phyloP scores from a whole-genome alignment of 2,329 filamentous ascomycete genomes.

The Sporothrix protearum region DNA sequence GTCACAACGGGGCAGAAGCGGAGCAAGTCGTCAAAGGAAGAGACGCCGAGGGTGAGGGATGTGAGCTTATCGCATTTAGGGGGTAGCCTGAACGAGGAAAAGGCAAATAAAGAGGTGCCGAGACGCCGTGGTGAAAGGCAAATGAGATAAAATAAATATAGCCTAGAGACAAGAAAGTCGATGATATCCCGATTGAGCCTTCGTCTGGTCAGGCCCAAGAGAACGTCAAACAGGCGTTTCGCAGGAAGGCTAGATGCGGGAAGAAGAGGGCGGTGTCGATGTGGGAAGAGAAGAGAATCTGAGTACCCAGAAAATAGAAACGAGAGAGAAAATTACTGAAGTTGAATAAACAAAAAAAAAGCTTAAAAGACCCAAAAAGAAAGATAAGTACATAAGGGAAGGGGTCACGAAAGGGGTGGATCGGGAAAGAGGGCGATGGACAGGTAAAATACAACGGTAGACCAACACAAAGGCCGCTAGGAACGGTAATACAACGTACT shows the following conservation, averaged over 20 bases:
- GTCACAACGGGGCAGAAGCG: conserved; percentile 19
- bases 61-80: background rate
- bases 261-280: background rate
- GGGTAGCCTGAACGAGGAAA: background rate
- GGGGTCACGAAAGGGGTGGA: background rate
- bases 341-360: background rate
- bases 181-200: background rate
- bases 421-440: conserved; percentile 7
- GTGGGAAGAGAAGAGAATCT: background rate
- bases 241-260: conserved; percentile 13
- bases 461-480: background rate
- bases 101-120: background rate
- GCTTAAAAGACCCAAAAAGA: background rate
- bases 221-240: conserved; percentile 18
- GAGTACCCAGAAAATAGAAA: background rate
- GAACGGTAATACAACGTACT: conserved; percentile 5
- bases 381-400: background rate
- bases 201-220: background rate
- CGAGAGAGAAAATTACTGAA: background rate
- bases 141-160: background rate
- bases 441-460: conserved; percentile 11
- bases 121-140: background rate
- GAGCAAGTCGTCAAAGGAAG: conserved; percentile 8
- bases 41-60: background rate
- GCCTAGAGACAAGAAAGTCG: background rate